Evolutionary conservation across 306 rosid genomes (phyloP), one percentile per base, ranked within the genome.

Genomic region (Quercus suber): DNA sequence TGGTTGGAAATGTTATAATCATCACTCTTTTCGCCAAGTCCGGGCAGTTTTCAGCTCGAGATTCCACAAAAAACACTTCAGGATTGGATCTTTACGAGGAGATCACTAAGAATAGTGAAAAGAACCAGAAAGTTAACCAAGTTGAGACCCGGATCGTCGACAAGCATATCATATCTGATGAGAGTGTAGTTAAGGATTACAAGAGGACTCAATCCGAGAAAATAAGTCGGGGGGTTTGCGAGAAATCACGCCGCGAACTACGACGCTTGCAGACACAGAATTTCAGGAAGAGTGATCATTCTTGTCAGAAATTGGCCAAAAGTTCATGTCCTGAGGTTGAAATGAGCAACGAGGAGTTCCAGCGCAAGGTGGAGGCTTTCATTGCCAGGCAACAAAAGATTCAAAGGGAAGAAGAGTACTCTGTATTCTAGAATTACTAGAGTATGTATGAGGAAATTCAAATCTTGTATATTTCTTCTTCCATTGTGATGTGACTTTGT

Each of bases 301-400:
- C 52, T 13, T 57, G 30, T 5, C 84, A 82, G 37, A 73, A 43
- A 59, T 23, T n/a, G 56, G 56, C 5, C 6, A 33, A 55, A 17
- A 76, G 75, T 19, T 78, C 82, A 6, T 80, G 71, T 49, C 82
- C 88, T 1, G 97, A 94, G 35, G 97, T 92, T 43, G 55, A 49
- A 17, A 86, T 91, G 93, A 92, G 90, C 72, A 86, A 87, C 65
- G 99, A 94, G 37, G 99, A 94, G 75, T 94, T 94, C 75, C 91
- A 87, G n/a, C 69, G 68, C 77, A 87, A 85, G 77, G 90, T 94
- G 3, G 99, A 92, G 72, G 93, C 90, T 64, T 94, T 94, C 90
- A 92, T 94, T 49, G 97, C 92, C 3, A 72, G 84, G 76, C 92
- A 94, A 73, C 95, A 94, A 79, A 94, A 77, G 90, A 41, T 89